A percentile compares a stretch with the other conserved stretches of the same genome.
These are phyloP conservation scores for Globisporangium acanthophoron DNA, from an alignment of 352 stramenopile species.

Conservation along the genomic window DNA sequence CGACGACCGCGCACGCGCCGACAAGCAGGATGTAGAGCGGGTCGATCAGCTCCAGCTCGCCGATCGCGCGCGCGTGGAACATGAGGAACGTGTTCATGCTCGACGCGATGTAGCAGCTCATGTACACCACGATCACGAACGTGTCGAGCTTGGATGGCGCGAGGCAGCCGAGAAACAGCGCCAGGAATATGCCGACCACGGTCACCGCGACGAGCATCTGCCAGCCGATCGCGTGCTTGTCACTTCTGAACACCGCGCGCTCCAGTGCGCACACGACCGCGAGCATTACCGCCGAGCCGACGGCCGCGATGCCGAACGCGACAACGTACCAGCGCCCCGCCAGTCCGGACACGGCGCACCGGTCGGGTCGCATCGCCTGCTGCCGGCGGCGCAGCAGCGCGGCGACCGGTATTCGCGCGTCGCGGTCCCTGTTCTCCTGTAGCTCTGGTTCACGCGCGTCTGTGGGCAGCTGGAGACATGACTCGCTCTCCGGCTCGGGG, in stretches of 20 bases:
- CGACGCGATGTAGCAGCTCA: slow-evolving; percentile 36
- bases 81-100: slow-evolving; percentile 50
- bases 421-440: background rate
- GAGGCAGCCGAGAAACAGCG: slow-evolving; percentile 30
- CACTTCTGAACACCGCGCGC: slow-evolving; percentile 17
- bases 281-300: slow-evolving; percentile 14
- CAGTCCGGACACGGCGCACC: slow-evolving; percentile 23
- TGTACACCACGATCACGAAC: slow-evolving; percentile 35
- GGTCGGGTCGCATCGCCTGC: slow-evolving; percentile 9
- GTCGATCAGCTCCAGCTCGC: slow-evolving; percentile 28
- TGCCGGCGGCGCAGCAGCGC: background rate
- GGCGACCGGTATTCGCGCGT: background rate
- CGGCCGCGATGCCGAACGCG: slow-evolving; percentile 7
- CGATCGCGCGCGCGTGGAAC: slow-evolving; percentile 28
- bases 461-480: background rate
- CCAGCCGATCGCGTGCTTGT: slow-evolving; percentile 18
- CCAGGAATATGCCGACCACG: slow-evolving; percentile 20
- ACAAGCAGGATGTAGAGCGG: slow-evolving; percentile 42
- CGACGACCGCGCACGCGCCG: slow-evolving; percentile 27
- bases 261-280: slow-evolving; percentile 22
- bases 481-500: background rate
- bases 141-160: slow-evolving; percentile 29
- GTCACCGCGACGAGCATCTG: slow-evolving; percentile 32
- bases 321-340: slow-evolving; percentile 24
- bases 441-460: background rate